These are phyloP conservation scores for Aristolochia contorta DNA, from an alignment of 164 flowering plant genomes.

Conservation along the genomic window DNA sequence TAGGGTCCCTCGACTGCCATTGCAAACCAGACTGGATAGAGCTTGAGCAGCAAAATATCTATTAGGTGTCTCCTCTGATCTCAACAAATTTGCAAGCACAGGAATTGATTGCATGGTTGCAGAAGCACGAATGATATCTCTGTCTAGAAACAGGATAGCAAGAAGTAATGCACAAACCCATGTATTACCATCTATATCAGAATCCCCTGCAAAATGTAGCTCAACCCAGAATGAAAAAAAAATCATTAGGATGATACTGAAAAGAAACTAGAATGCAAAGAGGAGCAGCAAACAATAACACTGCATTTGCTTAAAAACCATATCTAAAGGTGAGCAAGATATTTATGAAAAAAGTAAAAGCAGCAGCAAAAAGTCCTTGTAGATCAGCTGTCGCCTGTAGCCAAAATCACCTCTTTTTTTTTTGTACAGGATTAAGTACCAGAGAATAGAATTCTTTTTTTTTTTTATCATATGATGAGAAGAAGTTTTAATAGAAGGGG, in stretches of 20 bases:
- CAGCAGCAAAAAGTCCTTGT: too few relatives aligned
- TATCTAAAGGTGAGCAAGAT: too few relatives aligned
- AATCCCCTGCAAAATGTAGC: slow-evolving; percentile 49
- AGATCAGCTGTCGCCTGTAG: too few relatives aligned
- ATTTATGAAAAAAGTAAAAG: not conserved
- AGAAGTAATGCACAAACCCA: slow-evolving; percentile 85
- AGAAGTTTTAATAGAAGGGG: too few relatives aligned
- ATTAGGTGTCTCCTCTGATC: slow-evolving; percentile 73
- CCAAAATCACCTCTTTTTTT: too few relatives aligned
- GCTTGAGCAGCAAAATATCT: slow-evolving; percentile 99
- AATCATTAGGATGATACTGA: slow-evolving; percentile 1
- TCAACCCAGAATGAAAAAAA: slow-evolving; percentile 1
- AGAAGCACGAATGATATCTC: slow-evolving; percentile 80
- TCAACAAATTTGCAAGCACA: slow-evolving; percentile 66
- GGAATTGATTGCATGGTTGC: slow-evolving; percentile 79
- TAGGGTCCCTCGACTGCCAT: slow-evolving; percentile 97
- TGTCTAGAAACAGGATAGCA: slow-evolving; percentile 86
- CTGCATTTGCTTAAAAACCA: too few relatives aligned
- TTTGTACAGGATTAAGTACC: too few relatives aligned
- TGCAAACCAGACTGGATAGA: slow-evolving; percentile 79
- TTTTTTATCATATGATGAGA: too few relatives aligned
- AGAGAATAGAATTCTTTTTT: too few relatives aligned
- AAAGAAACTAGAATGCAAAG: not conserved
- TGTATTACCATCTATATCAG: slow-evolving; percentile 57
- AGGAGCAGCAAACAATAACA: too few relatives aligned